phyloP scores from a whole-genome alignment of 2,329 filamentous ascomycete genomes.

The Ceratocystis ficicola region DNA sequence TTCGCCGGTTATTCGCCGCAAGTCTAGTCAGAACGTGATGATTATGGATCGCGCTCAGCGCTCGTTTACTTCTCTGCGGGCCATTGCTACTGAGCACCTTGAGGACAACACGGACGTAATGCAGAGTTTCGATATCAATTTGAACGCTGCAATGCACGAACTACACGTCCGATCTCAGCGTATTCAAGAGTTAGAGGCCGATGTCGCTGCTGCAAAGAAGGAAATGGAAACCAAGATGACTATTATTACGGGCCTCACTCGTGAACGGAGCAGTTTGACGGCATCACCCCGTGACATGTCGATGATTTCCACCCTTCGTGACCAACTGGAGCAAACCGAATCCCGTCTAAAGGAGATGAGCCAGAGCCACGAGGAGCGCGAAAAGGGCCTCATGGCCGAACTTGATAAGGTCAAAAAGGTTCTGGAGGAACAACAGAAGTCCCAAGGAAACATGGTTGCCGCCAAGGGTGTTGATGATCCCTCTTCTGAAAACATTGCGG shows the following conservation, averaged over 20 bases:
- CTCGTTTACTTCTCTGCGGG: constrained; percentile 78
- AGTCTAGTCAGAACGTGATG: constrained; percentile 82
- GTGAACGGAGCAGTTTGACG: constrained; percentile 83
- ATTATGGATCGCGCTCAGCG: constrained; percentile 82
- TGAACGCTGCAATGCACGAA: constrained; percentile 88
- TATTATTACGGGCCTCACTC: constrained; percentile 85
- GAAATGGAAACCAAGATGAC: constrained; percentile 97
- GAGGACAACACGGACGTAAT: constrained; percentile 69
- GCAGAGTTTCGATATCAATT: constrained; percentile 84
- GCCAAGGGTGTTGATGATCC: constrained; percentile 3
- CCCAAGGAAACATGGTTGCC: constrained; percentile 4
- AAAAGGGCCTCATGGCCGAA: constrained; percentile 61
- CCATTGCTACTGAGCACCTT: constrained; percentile 77
- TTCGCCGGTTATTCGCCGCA: constrained; percentile 77
- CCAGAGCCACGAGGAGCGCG: constrained; percentile 57
- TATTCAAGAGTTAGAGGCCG: constrained; percentile 78
- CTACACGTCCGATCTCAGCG: constrained; percentile 76
- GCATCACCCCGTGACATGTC: constrained; percentile 78
- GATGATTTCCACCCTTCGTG: constrained; percentile 72
- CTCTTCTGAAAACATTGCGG: constrained; percentile 15
- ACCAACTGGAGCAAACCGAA: constrained; percentile 80
- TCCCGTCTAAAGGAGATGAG: constrained; percentile 63
- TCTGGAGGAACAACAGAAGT: constrained; percentile 20
- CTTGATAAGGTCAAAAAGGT: constrained; percentile 39
- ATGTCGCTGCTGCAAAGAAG: constrained; percentile 71